phyloP scores from a whole-genome alignment of 768 basidiomycete genomes.

The Suillus alpinus region DNA sequence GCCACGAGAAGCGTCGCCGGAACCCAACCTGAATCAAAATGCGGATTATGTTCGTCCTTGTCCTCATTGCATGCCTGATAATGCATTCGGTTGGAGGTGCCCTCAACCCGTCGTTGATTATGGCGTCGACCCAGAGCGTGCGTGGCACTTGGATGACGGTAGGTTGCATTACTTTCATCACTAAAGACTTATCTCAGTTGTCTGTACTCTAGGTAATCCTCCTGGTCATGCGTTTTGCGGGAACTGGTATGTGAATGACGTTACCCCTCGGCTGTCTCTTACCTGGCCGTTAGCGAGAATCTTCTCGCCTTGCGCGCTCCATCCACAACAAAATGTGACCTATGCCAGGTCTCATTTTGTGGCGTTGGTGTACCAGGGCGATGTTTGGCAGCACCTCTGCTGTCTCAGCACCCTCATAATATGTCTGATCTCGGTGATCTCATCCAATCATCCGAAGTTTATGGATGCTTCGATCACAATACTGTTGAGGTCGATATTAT shows the following conservation, averaged over 20 bases:
- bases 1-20: conserved; percentile 73
- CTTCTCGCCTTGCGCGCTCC: conserved; percentile 72
- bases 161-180: conserved; percentile 10
- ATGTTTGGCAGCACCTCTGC: conserved; percentile 59
- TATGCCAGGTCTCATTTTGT: conserved; percentile 81
- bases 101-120: conserved; percentile 80
- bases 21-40: conserved; percentile 65
- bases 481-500: conserved; percentile 80
- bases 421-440: conserved; percentile 70
- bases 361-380: conserved; percentile 76
- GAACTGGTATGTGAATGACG: conserved; percentile 55
- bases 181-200: neutral
- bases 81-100: conserved; percentile 77
- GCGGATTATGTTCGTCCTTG: conserved; percentile 73
- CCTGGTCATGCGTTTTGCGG: conserved; percentile 81
- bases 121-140: conserved; percentile 59
- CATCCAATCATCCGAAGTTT: conserved; percentile 71
- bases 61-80: conserved; percentile 69
- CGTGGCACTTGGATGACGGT: conserved; percentile 78
- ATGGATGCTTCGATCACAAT: conserved; percentile 79
- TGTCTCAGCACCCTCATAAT: conserved; percentile 65
- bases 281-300: conserved; percentile 53
- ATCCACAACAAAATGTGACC: conserved; percentile 77
- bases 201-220: conserved; percentile 33
- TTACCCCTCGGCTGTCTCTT: neutral